These are phyloP conservation scores for Raffaelea deltoideospora DNA, from an alignment of 2,329 filamentous ascomycete genomes.

Conservation along the genomic window DNA sequence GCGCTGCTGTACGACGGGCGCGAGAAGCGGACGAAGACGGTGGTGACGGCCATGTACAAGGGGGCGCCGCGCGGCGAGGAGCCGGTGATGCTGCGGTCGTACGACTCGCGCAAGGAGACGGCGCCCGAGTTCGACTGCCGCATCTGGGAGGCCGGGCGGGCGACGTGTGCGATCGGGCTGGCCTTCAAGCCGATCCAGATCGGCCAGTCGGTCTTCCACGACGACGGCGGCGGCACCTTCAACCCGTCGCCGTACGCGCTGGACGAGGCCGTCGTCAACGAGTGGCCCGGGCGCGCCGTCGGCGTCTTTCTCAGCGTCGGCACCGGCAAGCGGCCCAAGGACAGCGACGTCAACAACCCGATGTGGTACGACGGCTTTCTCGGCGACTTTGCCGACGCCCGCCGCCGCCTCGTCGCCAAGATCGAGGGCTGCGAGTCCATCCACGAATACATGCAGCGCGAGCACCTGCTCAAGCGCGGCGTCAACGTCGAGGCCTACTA, in stretches of 20 bases:
- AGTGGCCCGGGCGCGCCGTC: constrained; percentile 88
- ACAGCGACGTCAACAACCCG: constrained; percentile 52
- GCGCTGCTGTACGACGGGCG: constrained; percentile 77
- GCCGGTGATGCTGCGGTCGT: constrained; percentile 71
- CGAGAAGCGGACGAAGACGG: constrained; percentile 82
- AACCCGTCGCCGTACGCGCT: constrained; percentile 77
- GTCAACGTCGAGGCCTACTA: constrained; percentile 88
- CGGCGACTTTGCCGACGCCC: constrained; percentile 82
- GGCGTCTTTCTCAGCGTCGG: constrained; percentile 87
- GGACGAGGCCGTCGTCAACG: constrained; percentile 81
- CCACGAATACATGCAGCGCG: constrained; percentile 71
- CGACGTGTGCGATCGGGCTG: constrained; percentile 79
- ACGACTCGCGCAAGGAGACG: constrained; percentile 86
- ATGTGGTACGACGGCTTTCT: constrained; percentile 92
- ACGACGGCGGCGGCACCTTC: constrained; percentile 82
- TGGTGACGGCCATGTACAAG: constrained; percentile 81
- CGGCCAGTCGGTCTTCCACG: constrained; percentile 84
- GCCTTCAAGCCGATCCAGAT: constrained; percentile 95
- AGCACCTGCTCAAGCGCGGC: constrained; percentile 60
- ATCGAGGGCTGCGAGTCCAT: constrained; percentile 91
- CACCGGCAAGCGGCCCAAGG: constrained; percentile 66
- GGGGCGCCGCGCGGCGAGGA: constrained; percentile 55
- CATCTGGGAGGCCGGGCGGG: constrained; percentile 92
- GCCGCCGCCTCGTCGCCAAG: constrained; percentile 70
- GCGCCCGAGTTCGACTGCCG: constrained; percentile 85